Percentiles rank a stretch among this genome's conserved stretches.
Conservation (phyloP, 2,329 filamentous ascomycete genomes). For the Bimuria novae-zelandiae region DNA sequence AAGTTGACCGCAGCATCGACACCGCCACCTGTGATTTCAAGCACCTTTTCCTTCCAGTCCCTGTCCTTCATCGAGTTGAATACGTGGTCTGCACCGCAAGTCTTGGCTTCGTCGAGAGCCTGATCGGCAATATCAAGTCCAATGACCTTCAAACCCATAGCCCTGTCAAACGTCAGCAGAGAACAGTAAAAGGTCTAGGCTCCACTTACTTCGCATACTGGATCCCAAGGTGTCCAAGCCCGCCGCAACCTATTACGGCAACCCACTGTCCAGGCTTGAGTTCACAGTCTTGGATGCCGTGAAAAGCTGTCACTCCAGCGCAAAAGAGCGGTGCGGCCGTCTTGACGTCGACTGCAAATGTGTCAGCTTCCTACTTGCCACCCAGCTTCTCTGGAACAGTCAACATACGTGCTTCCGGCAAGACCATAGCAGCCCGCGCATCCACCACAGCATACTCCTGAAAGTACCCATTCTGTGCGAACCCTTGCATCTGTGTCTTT, state of each 20-base stretch:
- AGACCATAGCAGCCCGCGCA: conserved; percentile 33
- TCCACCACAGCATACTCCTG: conserved; percentile 39
- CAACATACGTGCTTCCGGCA: conserved; percentile 31
- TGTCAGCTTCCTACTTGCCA: conserved; percentile 7
- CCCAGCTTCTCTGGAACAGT: not conserved
- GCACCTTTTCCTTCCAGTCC: conserved; percentile 35
- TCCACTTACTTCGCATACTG: conserved; percentile 35
- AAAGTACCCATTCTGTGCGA: conserved; percentile 35
- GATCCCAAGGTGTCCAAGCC: conserved; percentile 39
- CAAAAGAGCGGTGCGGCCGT: conserved; percentile 36
- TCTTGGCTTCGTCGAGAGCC: conserved; percentile 35
- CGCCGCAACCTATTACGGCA: conserved; percentile 36
- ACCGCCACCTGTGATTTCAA: conserved; percentile 35
- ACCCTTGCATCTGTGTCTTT: conserved; percentile 38
- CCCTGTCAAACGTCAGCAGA: conserved; percentile 17
- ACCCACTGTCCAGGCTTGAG: conserved; percentile 35
- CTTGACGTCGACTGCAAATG: conserved; percentile 29
- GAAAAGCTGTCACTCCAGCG: conserved; percentile 38
- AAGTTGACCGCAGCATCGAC: conserved; percentile 40
- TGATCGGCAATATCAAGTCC: conserved; percentile 36
- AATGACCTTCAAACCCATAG: conserved; percentile 40
- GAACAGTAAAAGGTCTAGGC: not conserved
- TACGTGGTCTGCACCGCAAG: conserved; percentile 37
- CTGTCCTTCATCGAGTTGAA: conserved; percentile 37
- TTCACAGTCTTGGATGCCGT: conserved; percentile 35